A percentile compares a stretch with the other conserved stretches of the same genome.
Evolutionary conservation across 148 eudicot genomes (phyloP).

Genomic region (Rhododendron ovatum): DNA sequence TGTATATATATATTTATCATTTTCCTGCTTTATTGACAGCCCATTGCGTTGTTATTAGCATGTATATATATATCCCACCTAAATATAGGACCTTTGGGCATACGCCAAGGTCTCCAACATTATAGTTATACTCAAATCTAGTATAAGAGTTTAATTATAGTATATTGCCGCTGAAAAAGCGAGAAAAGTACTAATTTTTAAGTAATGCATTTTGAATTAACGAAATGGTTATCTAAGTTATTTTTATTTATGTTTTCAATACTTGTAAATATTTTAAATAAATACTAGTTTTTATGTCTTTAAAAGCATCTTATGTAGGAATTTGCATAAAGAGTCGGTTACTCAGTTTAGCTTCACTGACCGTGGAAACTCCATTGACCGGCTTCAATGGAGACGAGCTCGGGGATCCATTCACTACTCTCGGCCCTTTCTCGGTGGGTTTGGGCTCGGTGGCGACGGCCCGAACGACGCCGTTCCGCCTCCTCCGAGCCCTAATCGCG

Average conservation of each 20-base stretch:
- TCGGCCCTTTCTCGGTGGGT: conserved; percentile 23
- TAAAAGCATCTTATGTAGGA: neutral
- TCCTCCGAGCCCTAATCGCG: neutral
- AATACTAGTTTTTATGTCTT: neutral
- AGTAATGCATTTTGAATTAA: no score
- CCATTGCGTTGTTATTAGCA: no score
- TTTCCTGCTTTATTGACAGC: no score
- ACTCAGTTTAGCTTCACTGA: conserved; percentile 1
- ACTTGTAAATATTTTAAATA: neutral
- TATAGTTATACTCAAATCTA: no score
- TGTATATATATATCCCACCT: no score
- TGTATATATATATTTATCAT: no score
- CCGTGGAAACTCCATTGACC: conserved; percentile 43
- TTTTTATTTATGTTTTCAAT: neutral
- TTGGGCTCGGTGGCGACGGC: conserved; percentile 50
- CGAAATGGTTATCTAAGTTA: neutral
- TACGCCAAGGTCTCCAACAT: no score
- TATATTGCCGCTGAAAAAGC: no score
- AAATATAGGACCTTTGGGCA: no score
- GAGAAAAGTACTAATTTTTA: no score
- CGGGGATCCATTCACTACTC: conserved; percentile 26
- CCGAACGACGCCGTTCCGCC: conserved; percentile 24
- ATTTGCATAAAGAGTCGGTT: no score
- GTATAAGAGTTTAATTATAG: no score
- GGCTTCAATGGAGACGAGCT: conserved; percentile 15